Conservation (phyloP, 78 protist genomes). For the Andalucia godoyi region DNA sequence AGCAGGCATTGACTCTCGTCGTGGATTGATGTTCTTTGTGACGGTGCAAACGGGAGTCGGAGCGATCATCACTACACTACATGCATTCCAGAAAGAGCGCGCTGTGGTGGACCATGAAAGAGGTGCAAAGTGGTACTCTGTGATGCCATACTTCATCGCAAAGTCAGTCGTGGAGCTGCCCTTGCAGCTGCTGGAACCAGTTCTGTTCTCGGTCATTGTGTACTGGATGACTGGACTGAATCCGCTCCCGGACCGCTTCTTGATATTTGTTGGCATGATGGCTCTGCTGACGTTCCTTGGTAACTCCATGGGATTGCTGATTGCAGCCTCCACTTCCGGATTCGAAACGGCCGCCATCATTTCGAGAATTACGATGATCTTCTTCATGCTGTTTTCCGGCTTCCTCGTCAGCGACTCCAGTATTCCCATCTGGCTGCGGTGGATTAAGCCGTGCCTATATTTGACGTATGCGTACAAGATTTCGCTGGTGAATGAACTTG, state of each 20-base stretch:
- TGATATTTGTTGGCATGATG: neutral
- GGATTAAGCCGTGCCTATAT: constrained; percentile 33
- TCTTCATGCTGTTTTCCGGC: constrained; percentile 36
- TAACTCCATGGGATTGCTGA: constrained; percentile 13
- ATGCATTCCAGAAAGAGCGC: neutral
- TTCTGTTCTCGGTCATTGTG: neutral
- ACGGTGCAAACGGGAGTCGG: neutral
- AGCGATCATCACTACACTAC: neutral
- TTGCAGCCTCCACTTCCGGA: neutral
- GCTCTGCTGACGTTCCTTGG: neutral
- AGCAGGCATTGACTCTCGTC: neutral
- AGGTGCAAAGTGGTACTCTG: neutral
- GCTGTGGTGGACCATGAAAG: neutral
- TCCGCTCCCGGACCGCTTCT: constrained; percentile 14
- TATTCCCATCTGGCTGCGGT: constrained; percentile 31
- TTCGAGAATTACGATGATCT: constrained; percentile 4
- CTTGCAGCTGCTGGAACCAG: neutral
- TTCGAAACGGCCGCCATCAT: neutral
- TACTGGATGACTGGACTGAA: neutral
- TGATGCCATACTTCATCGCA: neutral
- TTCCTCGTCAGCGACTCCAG: constrained; percentile 1
- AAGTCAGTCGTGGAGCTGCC: constrained; percentile 4
- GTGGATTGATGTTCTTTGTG: neutral
- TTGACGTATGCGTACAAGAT: constrained; percentile 37
- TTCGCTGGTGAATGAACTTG: too few species aligned